Conservation (phyloP, 345 rosid genomes). For the Diplotaxis tenuifolia region DNA sequence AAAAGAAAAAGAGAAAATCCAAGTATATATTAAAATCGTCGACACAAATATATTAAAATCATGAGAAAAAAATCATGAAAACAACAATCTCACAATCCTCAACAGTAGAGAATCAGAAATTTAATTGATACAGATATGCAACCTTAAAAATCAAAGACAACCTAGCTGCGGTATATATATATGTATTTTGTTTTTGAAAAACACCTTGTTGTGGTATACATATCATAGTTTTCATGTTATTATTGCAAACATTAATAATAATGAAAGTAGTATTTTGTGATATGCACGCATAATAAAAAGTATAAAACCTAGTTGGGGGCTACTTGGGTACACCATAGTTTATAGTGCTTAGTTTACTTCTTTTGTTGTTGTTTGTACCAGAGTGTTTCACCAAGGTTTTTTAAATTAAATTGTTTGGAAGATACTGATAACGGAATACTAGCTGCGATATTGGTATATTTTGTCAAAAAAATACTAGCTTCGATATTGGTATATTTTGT, state of each 20-base stretch:
- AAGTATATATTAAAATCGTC: not conserved
- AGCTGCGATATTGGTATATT: not conserved
- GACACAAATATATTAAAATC: not conserved
- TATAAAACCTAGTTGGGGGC: not conserved
- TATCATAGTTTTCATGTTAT: not conserved
- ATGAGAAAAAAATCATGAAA: not conserved
- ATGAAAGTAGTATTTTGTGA: conserved; percentile 1
- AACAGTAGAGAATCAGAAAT: not conserved
- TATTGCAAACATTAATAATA: not conserved
- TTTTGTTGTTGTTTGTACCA: not conserved
- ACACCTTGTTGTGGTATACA: not conserved
- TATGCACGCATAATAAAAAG: not conserved
- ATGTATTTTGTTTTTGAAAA: too few species aligned
- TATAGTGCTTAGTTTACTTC: not conserved
- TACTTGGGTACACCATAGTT: not conserved
- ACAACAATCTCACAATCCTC: not conserved
- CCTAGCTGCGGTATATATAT: not conserved
- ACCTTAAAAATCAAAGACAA: not conserved
- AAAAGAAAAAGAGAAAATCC: not conserved
- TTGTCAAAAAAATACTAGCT: too few species aligned
- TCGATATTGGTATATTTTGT: not conserved
- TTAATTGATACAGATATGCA: not conserved
- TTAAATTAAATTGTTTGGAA: not conserved
- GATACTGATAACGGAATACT: not conserved
- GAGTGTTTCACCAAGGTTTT: not conserved